These are phyloP conservation scores for Xerophyta viscosa DNA, from an alignment of 106 monocot genomes.

Conservation along the genomic window DNA sequence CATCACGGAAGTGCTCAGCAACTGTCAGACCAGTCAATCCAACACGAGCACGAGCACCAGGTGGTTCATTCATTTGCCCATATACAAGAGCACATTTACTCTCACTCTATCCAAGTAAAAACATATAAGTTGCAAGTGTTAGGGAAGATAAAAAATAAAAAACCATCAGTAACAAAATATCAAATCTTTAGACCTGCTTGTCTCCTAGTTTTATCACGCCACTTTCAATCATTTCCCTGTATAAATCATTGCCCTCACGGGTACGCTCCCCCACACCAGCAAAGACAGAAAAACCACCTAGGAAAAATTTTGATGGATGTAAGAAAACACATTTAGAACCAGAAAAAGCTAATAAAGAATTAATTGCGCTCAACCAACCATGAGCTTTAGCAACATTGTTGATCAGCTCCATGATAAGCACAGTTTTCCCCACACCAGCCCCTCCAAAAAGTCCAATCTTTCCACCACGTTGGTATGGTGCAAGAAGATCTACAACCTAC, in stretches of 20 bases:
- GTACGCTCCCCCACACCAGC: conserved; percentile 85
- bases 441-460: conserved; percentile 87
- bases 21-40: conserved; percentile 77
- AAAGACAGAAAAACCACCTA: conserved; percentile 89
- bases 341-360: not conserved
- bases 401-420: conserved; percentile 85
- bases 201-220: conserved; percentile 88
- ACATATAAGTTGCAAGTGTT: not conserved
- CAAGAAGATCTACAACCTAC: conserved; percentile 85
- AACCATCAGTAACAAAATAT: too few species aligned
- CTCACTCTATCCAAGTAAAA: conserved; percentile 38
- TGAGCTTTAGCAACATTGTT: conserved; percentile 80
- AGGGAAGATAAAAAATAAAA: too few species aligned
- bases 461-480: conserved; percentile 79
- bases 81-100: conserved; percentile 90
- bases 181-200: conserved; percentile 72
- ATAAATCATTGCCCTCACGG: conserved; percentile 82
- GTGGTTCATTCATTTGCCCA: conserved; percentile 89
- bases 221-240: conserved; percentile 89
- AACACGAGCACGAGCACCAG: conserved; percentile 90
- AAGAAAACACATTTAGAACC: not conserved
- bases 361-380: conserved; percentile 36
- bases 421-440: conserved; percentile 85
- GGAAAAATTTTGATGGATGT: too few species aligned
- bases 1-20: conserved; percentile 81